Evolutionary conservation across 2,329 filamentous ascomycete genomes (phyloP).

Genomic region (Stachybotrys chartarum): DNA sequence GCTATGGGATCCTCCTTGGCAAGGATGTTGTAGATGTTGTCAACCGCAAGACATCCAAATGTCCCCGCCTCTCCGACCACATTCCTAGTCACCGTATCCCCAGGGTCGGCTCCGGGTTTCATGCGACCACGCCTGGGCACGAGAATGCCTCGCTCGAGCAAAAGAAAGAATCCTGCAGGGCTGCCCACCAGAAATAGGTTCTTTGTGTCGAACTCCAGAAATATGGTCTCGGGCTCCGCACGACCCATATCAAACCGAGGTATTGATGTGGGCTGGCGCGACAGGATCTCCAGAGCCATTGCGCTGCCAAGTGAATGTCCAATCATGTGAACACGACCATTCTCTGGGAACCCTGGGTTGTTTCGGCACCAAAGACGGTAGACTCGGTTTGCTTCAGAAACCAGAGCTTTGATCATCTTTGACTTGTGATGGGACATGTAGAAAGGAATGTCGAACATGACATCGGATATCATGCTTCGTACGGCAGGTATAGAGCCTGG

Average conservation of each 20-base stretch:
- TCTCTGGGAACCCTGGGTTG: constrained; percentile 75
- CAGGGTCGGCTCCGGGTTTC: constrained; percentile 67
- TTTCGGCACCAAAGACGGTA: constrained; percentile 92
- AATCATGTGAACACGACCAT: constrained; percentile 83
- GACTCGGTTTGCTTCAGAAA: constrained; percentile 89
- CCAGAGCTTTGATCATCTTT: constrained; percentile 87
- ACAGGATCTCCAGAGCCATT: constrained; percentile 89
- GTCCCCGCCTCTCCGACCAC: constrained; percentile 72
- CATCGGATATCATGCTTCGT: constrained; percentile 89
- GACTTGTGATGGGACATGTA: constrained; percentile 95
- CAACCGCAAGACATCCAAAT: constrained; percentile 87
- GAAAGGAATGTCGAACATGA: constrained; percentile 97
- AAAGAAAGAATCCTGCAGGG: constrained; percentile 84
- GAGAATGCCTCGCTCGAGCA: constrained; percentile 68
- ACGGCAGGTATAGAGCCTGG: constrained; percentile 84
- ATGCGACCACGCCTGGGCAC: constrained; percentile 67
- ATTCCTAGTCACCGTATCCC: constrained; percentile 45
- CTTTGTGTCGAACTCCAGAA: constrained; percentile 87
- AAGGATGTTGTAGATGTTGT: constrained; percentile 95
- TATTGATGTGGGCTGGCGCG: constrained; percentile 72
- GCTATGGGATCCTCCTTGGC: constrained; percentile 68
- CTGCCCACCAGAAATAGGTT: constrained; percentile 88
- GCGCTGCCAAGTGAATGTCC: constrained; percentile 91
- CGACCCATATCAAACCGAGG: constrained; percentile 40
- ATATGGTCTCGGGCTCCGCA: constrained; percentile 38